phyloP scores from a whole-genome alignment of 805 yeast species.

The Ogataea nonfermentans region DNA sequence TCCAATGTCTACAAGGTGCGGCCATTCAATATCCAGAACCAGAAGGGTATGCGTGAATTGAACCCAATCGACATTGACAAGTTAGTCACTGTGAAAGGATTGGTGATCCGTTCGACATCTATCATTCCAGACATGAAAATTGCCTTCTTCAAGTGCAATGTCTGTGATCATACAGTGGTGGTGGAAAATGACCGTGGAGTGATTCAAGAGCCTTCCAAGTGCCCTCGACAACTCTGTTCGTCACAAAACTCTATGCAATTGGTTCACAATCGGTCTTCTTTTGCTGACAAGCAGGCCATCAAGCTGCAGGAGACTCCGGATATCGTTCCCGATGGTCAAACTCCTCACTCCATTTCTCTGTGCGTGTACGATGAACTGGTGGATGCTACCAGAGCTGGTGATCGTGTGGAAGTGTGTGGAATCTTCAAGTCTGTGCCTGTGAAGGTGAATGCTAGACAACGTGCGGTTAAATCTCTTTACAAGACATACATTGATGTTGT shows the following conservation, averaged over 20 bases:
- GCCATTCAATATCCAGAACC: conserved; percentile 76
- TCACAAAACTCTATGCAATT: conserved; percentile 84
- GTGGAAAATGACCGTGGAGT: conserved; percentile 94
- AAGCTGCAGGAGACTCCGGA: conserved; percentile 83
- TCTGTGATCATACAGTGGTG: conserved; percentile 88
- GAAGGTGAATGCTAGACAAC: conserved; percentile 77
- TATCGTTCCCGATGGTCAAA: conserved; percentile 95
- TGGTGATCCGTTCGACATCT: conserved; percentile 83
- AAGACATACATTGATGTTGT: conserved; percentile 94
- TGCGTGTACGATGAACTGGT: conserved; percentile 96
- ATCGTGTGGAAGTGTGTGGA: conserved; percentile 92
- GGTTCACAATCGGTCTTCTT: conserved; percentile 87
- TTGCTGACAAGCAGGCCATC: conserved; percentile 93
- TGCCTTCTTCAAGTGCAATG: conserved; percentile 92
- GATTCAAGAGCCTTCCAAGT: conserved; percentile 86
- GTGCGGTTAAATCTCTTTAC: conserved; percentile 79
- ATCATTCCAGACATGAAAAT: conserved; percentile 97
- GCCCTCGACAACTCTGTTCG: conserved; percentile 87
- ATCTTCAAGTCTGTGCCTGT: conserved; percentile 92
- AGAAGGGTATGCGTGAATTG: conserved; percentile 83
- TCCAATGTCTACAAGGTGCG: conserved; percentile 81
- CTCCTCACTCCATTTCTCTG: conserved; percentile 92
- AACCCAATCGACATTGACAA: conserved; percentile 95
- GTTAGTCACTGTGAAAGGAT: conserved; percentile 85
- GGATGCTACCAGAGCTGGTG: conserved; percentile 94